Evolutionary conservation across 495 filamentous ascomycete species (phyloP), one percentile per base, ranked within the genome.

Genomic region (Trichoderma parareesei): DNA sequence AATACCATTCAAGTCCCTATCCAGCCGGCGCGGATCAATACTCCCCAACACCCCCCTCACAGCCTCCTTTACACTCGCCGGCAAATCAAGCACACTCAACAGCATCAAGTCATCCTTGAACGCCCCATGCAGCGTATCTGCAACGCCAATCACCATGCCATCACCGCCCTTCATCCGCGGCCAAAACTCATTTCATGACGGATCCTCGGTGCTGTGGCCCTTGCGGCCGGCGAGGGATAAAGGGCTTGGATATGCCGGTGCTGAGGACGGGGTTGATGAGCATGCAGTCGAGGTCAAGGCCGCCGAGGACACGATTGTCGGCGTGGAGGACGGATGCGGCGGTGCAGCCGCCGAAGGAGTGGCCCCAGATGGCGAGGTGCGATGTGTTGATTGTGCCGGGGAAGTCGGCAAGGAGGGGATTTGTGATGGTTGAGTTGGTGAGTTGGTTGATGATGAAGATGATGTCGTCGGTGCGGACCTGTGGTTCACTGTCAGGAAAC

Each of bases 71-170:
- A 13, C 8, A 5, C 37, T 27, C 11, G 53, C 27, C 16, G 53
- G 7, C 3, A 37, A 2, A 5, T 38, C 16, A 10, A 57, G 1
- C 20, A 14, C 27, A 6, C 53, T 57, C 35, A 57, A 10, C 10
- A 37, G 53, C 53, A 57, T 37, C 53, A 57, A 57, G 27, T 57
- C 53, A 13, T 57, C 53, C 53, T 57, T 37, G 20, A 57, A 57
- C 11, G 53, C 53, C 1, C 53, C 53, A 10, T 57, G 53, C 33
- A 35, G 27, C 2, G 27, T 57, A 10, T 37, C 16, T 0, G 33
- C 33, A 37, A 33, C 37, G 27, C 7, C 27, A 57, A 57, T 57
- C 8, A 37, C 33, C 53, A 57, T 57, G 27, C 33, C 6, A 27
- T 27, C 27, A 9, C 13, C 37, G 11, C 33, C 53, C 53, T 57